Evolutionary conservation across 163 green algal species (phyloP).

Genomic region (Scenedesmus sp.): DNA sequence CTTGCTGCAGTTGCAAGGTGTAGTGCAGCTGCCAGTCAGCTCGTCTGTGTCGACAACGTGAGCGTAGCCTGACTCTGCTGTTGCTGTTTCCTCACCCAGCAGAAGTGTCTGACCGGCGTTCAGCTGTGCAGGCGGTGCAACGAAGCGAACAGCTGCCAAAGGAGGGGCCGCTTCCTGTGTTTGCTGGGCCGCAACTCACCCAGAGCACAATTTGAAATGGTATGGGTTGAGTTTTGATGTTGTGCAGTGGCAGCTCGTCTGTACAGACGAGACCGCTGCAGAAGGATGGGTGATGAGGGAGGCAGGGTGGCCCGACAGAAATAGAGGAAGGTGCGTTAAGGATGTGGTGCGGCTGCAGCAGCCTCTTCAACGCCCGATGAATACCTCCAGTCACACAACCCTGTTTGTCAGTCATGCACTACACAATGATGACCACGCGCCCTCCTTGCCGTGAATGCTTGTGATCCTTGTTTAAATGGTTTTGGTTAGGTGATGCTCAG

Average conservation of each 20-base stretch:
- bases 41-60: neutral
- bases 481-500: neutral
- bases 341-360: neutral
- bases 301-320: neutral
- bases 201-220: neutral
- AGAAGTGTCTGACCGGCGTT: neutral
- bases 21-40: constrained; percentile 5
- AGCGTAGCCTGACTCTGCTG: neutral
- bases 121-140: neutral
- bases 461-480: neutral
- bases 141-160: neutral
- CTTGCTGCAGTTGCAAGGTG: neutral
- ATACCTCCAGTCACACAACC: neutral
- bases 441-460: neutral
- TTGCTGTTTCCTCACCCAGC: neutral
- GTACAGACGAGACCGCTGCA: neutral
- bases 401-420: neutral
- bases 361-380: neutral
- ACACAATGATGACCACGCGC: no score
- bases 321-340: neutral
- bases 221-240: neutral
- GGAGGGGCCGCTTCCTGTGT: neutral
- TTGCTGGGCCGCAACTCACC: neutral
- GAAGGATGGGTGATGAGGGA: neutral
- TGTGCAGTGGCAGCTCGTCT: neutral